Evolutionary conservation across 2,329 filamentous ascomycete species (phyloP).

Genomic region (Botryotinia convoluta): DNA sequence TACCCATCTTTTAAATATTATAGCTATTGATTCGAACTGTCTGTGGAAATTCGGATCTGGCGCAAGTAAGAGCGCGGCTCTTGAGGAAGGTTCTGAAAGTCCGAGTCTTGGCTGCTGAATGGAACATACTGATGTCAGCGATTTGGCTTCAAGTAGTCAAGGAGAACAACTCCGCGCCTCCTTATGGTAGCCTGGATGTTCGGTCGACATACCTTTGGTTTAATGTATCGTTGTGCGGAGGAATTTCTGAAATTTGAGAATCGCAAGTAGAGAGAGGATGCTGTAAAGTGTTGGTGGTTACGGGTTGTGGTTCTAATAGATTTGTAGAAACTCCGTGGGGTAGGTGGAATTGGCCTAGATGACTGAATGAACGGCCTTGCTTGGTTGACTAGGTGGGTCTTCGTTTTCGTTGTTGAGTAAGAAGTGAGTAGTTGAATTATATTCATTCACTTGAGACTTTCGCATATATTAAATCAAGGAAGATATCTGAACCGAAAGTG

Average conservation of each 20-base stretch:
- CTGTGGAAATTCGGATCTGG: background rate
- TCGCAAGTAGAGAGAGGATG: background rate
- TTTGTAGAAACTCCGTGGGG: conserved; percentile 19
- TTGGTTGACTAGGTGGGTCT: conserved; percentile 3
- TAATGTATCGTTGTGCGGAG: background rate
- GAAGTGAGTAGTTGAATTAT: background rate
- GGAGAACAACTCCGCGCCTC: background rate
- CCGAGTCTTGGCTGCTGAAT: background rate
- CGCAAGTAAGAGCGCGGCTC: conserved; percentile 20
- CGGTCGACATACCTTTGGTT: background rate
- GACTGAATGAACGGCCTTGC: background rate
- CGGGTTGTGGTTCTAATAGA: background rate
- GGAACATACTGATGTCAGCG: background rate
- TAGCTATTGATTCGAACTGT: background rate
- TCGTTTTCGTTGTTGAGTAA: background rate
- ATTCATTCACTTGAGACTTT: conserved; percentile 1
- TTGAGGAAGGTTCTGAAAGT: background rate
- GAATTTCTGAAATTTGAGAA: background rate
- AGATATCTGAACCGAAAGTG: background rate
- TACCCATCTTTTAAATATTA: conserved; percentile 23
- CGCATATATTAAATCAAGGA: background rate
- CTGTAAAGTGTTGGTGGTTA: background rate
- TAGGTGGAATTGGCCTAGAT: conserved; percentile 7
- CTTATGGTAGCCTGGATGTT: background rate
- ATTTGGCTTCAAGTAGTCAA: background rate